Base-by-base conservation (phyloP, 129 eudicot species). In the Helichrysum umbraculigerum region DNA sequence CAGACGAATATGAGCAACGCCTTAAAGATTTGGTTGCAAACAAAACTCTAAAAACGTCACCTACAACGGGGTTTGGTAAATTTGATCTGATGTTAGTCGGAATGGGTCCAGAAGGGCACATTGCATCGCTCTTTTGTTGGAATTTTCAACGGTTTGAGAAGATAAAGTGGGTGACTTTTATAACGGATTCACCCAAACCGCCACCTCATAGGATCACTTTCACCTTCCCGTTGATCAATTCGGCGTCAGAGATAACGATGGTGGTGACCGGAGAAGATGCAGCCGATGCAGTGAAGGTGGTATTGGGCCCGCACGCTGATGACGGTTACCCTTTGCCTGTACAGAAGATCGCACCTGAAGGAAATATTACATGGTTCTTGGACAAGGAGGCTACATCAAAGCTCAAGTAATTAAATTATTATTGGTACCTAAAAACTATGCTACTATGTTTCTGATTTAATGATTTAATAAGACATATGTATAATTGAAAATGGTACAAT, bases 71-170 rank as follows among this genome's bases (percentile, higher is more conserved):
- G 9, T 87, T 87, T 65, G 91, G 89, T 0, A 86, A 87, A 74
- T 88, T 87, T 66, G 93, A 90, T 60, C 79, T 88, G 19, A 86
- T 86, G 86, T 83, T 91, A 20, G 85, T 88, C 10, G 91, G 94
- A 20, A 91, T 91, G 89, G 96, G 96, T 6, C 96, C 93, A 8
- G 93, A 88, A 28, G 93, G 93, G 11, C 96, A 88, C 52, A 89
- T 88, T 16, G 93, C 93, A 6, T 90, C 96, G 6, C 77, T 90
- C 1, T 90, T 90, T 77, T 84, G 91, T 35, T 74, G 81, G 66
- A 85, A 78, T 54, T 82, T 73, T 19, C 88, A 83, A 12, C 77
- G 86, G 19, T 71, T 79, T 37, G 97, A 88, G 73, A 83, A 86
- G 80, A 21, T 59, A 15, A 70, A 77, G 41, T 88, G 93, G 97